Percentiles rank a stretch among this genome's conserved stretches.
Conservation (phyloP, 1,284 basidiomycete species). For the Cystobasidiaceae sp. region DNA sequence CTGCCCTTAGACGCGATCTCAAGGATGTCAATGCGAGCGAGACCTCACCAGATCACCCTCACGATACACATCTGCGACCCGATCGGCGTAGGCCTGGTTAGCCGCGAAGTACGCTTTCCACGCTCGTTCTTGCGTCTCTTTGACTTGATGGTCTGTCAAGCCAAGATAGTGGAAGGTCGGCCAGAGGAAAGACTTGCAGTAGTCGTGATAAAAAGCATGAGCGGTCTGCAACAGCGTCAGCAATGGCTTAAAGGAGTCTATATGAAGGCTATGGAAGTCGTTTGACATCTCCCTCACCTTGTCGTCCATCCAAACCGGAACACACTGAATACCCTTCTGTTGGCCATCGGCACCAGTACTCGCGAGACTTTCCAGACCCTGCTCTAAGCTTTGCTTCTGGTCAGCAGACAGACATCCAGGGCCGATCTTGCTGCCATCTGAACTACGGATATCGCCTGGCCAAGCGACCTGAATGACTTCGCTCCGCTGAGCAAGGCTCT, state of each 20-base stretch:
- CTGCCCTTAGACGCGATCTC: too few relatives aligned
- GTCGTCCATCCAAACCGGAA: constrained; percentile 89
- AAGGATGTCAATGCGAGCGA: constrained; percentile 47
- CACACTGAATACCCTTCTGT: constrained; percentile 57
- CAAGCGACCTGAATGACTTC: constrained; percentile 89
- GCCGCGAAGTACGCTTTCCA: constrained; percentile 80
- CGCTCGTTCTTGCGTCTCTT: constrained; percentile 69
- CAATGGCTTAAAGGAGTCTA: neutral
- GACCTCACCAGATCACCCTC: constrained; percentile 70
- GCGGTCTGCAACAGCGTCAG: neutral
- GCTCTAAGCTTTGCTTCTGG: constrained; percentile 58
- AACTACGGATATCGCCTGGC: constrained; percentile 74
- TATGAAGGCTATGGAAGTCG: constrained; percentile 85
- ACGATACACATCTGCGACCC: constrained; percentile 67
- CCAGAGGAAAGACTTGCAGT: constrained; percentile 86
- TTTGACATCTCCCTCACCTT: constrained; percentile 51
- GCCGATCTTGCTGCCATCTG: constrained; percentile 41
- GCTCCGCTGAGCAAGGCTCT: constrained; percentile 71
- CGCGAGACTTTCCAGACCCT: constrained; percentile 50
- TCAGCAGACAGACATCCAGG: constrained; percentile 44
- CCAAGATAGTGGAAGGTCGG: constrained; percentile 97
- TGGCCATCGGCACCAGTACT: constrained; percentile 51
- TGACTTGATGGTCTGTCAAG: constrained; percentile 51
- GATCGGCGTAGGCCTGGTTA: constrained; percentile 77
- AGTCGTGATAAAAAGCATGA: constrained; percentile 56